Base-by-base conservation (phyloP, 2,329 filamentous ascomycete genomes). In the Cryphonectria naterciae region DNA sequence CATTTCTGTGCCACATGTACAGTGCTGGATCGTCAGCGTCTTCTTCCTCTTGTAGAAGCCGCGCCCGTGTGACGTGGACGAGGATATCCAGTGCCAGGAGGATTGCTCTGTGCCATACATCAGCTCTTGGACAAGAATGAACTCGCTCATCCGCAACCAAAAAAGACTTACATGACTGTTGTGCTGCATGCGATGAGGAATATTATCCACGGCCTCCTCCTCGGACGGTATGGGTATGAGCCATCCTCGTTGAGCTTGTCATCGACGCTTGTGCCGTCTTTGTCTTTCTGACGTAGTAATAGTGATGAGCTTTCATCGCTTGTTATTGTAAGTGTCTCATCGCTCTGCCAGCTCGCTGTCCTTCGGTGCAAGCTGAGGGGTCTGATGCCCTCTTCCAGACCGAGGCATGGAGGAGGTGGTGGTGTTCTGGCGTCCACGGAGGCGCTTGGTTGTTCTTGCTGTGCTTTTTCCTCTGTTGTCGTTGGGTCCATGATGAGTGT, bases 1-100 rank as follows among this genome's bases (percentile, higher is more conserved):
- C 80, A 0, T 78, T 73, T 37, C 73, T 72, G 19, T 82, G 82
- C 82, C 81, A 84, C 72, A 77, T 76, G 15, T 74, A 72, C 13
- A 80, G 77, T 15, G 75, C 75, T 61, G 78, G 77, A 49, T 80
- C 75, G 2, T 76, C 71, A 35, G 76, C 74, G 32, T 74, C 69
- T 65, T 19, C 37, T 65, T 76, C 76, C 4, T 68, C 68, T 6
- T 58, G 63, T 17, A n/a, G 43, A 52, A 68, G 73, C 10, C 63
- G 60, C 1, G 62, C 25, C 58, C 70, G 72, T 17, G 73, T 73
- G 5, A 72, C 8, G 17, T 74, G 73, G 6, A 77, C 6, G 2
- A 72, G 35, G 19, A 74, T 56, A 52, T 74, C 73, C 8, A 77
- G 28, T 28, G 39, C 37, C 65, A 70, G 37, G 32, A 73, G 54